Base-by-base conservation (phyloP, 768 basidiomycete species). In the Phylloporus arenicola region DNA sequence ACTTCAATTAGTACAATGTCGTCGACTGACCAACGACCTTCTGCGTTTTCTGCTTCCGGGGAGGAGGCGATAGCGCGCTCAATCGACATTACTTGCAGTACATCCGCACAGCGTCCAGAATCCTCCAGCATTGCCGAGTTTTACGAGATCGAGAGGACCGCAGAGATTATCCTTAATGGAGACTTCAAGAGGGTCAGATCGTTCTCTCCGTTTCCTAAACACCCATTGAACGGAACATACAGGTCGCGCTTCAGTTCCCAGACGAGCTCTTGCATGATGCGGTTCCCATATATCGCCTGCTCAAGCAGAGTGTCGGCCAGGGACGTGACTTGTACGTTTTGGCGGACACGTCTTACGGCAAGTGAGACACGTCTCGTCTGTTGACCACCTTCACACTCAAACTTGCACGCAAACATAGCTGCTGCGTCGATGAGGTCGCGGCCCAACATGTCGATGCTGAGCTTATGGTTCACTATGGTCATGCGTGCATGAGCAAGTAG, bases 291-390 rank as follows among this genome's bases (percentile, higher is more conserved):
- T 93, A 84, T 64, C 75, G 80, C 34, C 63, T 70, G 4, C 75
- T 99, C 31, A 88, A 84, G 61, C 62, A 63, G 2, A 67, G 60
- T 48, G 63, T 82, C 20, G 72, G 75, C 40, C 44, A 57, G 1
- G 64, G 43, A 17, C 72, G 72, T 45, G 86, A 94, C 58, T 71
- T 91, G 20, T 95, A 92, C 64, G 86, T 96, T 5, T 76, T 97
- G n/a, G 95, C 94, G 12, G 95, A 99, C 68, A 97, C 94, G 19
- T 95, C 94, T 4, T 97, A 97, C 68, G 96, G 94, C 70, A 94
- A 89, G 94, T 83, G 72, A 57, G 57, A 17, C 9, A 31, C 48
- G 5, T 19, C 14, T 42, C 4, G 19, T 61, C 43, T 31, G 42
- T 14, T 17, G 39, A 31, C 43, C n/a, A 10, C 4, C 38, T 22